phyloP scores from a whole-genome alignment of 306 rosid genomes.

The Spatholobus suberectus region DNA sequence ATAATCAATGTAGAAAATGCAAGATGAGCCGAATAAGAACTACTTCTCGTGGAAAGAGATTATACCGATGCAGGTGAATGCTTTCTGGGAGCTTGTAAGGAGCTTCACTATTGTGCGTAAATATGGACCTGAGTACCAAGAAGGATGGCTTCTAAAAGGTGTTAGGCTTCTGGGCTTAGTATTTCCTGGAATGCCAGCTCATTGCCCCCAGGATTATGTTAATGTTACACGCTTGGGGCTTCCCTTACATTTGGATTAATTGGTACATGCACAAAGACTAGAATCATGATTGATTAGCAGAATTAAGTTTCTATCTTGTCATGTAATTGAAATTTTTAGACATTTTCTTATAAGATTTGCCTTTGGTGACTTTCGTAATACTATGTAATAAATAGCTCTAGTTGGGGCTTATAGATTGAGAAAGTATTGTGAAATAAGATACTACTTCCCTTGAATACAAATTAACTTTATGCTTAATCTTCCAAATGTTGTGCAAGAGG shows the following conservation, averaged over 20 bases:
- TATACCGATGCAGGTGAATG: constrained; percentile 49
- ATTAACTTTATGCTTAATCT: too few species aligned
- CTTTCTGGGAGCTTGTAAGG: constrained; percentile 58
- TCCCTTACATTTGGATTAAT: constrained; percentile 5
- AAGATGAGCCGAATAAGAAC: constrained; percentile 68
- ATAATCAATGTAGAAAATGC: constrained; percentile 39
- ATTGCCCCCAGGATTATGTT: constrained; percentile 65
- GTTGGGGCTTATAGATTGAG: neutral
- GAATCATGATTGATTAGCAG: neutral
- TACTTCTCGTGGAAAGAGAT: constrained; percentile 42
- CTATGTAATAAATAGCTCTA: neutral
- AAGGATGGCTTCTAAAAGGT: constrained; percentile 48
- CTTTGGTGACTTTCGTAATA: too few species aligned
- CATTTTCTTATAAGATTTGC: neutral
- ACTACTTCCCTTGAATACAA: too few species aligned
- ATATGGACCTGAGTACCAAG: constrained; percentile 48
- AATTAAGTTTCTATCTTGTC: neutral
- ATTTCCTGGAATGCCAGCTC: constrained; percentile 55
- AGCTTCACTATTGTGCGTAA: constrained; percentile 54
- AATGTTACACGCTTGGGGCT: constrained; percentile 58
- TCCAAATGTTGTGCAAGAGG: too few species aligned
- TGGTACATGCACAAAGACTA: neutral
- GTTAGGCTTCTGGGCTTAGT: constrained; percentile 48
- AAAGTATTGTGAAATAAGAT: neutral
- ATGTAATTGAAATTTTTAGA: neutral